Evolutionary conservation across 2,329 filamentous ascomycete genomes (phyloP), one percentile per base, ranked within the genome.

Genomic region (Thielaviopsis ethacetica): DNA sequence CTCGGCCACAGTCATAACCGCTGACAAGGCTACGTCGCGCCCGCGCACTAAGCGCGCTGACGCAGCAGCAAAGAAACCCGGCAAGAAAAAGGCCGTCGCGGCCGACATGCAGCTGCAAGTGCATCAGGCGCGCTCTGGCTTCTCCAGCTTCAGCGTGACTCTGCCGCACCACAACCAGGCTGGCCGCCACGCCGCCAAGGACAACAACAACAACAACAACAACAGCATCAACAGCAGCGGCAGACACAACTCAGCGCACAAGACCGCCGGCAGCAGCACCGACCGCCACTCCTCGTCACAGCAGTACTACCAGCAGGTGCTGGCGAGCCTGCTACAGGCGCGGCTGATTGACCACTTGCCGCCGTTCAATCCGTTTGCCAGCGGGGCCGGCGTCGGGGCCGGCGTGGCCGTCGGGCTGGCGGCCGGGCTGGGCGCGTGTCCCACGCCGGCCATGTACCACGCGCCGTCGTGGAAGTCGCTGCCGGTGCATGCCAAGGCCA

Each of bases 371-470:
- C 54, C 38, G 38, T 44, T 44, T 44, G 38, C 6, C 15, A 44
- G 13, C 38, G 38, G 38, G 2, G 38, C 38, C 15, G 38, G 38
- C 13, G 38, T 44, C 38, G 38, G 38, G 13, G 38, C 38, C 7
- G 38, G 38, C 13, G 38, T 44, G 17, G 38, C 38, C 13, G 38
- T 7, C 15, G 13, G 38, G 5, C 38, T 44, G 3, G 38, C 38
- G 5, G 38, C 38, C 15, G 38, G 38, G 24, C 56, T 1, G 47
- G 56, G 30, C 30, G 53, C 24, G 26, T 59, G 55, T 56, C 58
- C 58, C 13, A 59, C 58, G n/a, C 58, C 58, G 27, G 19, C 53
- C 7, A 44, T 55, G n/a, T 59, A 59, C 51, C 58, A 59, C 34
- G 58, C 58, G 9, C 58, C 53, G 22, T 19, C 44, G 17, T 59